Base-by-base conservation (phyloP, 164 flowering plant genomes). In the Macadamia tetraphylla region DNA sequence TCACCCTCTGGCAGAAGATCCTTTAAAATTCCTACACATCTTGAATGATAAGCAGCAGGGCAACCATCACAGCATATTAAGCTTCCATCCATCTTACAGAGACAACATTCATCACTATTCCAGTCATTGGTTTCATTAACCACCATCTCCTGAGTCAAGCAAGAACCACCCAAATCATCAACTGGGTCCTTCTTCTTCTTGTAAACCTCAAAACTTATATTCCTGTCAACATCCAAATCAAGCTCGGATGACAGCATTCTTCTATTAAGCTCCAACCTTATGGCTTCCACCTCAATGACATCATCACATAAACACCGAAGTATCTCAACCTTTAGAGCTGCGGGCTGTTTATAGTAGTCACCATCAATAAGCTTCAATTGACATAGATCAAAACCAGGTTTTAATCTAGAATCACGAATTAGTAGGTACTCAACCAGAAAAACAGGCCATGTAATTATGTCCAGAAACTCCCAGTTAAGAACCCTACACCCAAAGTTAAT, bases 11-110 rank as follows among this genome's bases (percentile, higher is more conserved):
- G 97, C 83, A 95, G 81, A 73, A 79, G 81, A 73, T 78, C 86
- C 71, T 70, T 81, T 31, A 80, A 73, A 76, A 89, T 82, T 66
- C 98, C 99, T 3, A 92, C 94, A 70, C 98, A 95, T 72, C 85
- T 88, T 57, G 88, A 80, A 83, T 92, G 99, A 73, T 83, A 95
- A 55, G 99, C 97, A 77, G 98, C 98, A 75, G 98, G 98, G 71
- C 99, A 95, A 61, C 99, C 98, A 84, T 95, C 99, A 83, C 98
- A 92, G 67, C 98, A 95, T 65, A 95, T 85, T 76, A 95, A 82
- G 80, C 63, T 86, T 31, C 98, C 99, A 76, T 92, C 99, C 98
- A 92, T 89, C 83, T 85, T 89, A 77, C 98, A 95, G 12, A 95
- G 88, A 73, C 97, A 88, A 74, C 98, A 95, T 60, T 95, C 99